Base-by-base conservation (phyloP, 148 eudicot genomes). In the Limonium bicolor region DNA sequence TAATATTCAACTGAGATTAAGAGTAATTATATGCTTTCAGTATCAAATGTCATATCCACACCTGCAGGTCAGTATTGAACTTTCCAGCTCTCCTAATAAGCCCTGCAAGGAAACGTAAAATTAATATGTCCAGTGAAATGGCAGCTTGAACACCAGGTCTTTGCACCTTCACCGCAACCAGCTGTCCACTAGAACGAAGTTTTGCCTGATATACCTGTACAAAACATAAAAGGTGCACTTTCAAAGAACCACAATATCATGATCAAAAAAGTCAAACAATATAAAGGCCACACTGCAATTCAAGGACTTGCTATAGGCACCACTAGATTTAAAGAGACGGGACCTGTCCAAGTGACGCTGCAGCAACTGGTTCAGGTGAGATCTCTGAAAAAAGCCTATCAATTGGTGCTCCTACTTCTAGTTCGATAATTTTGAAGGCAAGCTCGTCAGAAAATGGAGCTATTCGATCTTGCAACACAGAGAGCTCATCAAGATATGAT, bases 311-410 rank as follows among this genome's bases (percentile, higher is more conserved):
- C 31, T 43, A 24, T n/a, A 37, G n/a, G 31, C 14, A 62, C 5
- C 41, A 41, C 23, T 11, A 37, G 34, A 39, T 21, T 24, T 31
- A n/a, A n/a, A n/a, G n/a, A 26, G 13, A 26, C 33, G 27, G 22
- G 54, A 84, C 97, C 97, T 88, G 97, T 33, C 97, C 97, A 43
- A 88, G 86, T 37, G 97, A 88, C 50, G 97, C 97, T 45, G 97
- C 97, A 46, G 97, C 97, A 19, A 83, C 78, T 37, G 97, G 94
- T 59, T 67, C 77, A 12, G 77, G 79, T 35, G 97, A 74, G 45
- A 88, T 78, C 67, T 83, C 87, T 0, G 92, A 83, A 69, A 88
- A 88, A 23, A 88, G 22, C 51, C 62, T 75, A 45, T 80, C 79
- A 33, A 88, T 59, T 39, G 81, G 56, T 58, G 68, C 34, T 47